Conservation (phyloP, 1,139 yeast species). For the Yamadazyma conglobata region DNA sequence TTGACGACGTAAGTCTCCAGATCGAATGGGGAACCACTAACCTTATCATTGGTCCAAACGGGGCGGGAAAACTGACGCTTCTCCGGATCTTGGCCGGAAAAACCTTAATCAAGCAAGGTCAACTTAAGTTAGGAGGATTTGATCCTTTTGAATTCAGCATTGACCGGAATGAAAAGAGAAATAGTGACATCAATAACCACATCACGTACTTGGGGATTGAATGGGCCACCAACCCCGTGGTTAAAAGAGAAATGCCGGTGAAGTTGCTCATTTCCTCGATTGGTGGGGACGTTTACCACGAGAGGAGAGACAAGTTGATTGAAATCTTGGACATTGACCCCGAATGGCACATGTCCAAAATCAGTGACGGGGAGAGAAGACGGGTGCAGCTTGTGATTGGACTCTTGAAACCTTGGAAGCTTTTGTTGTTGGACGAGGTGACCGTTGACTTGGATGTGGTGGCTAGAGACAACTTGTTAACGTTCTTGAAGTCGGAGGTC, state of each 20-base stretch:
- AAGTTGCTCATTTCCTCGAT: slow-evolving; percentile 71
- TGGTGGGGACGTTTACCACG: slow-evolving; percentile 74
- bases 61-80: slow-evolving; percentile 94
- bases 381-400: slow-evolving; percentile 96
- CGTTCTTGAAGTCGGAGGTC: slow-evolving; percentile 71
- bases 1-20: slow-evolving; percentile 56
- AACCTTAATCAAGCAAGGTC: slow-evolving; percentile 74
- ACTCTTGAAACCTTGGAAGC: slow-evolving; percentile 81
- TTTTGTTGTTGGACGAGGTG: slow-evolving; percentile 84
- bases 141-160: slow-evolving; percentile 82
- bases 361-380: slow-evolving; percentile 93
- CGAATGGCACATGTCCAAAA: slow-evolving; percentile 86
- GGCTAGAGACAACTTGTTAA: slow-evolving; percentile 71
- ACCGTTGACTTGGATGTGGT: slow-evolving; percentile 94
- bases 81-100: slow-evolving; percentile 86
- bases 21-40: slow-evolving; percentile 75
- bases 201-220: slow-evolving; percentile 90
- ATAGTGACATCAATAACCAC: slow-evolving; percentile 43
- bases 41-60: slow-evolving; percentile 86
- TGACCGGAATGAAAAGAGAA: slow-evolving; percentile 32
- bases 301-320: slow-evolving; percentile 72
- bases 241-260: slow-evolving; percentile 87
- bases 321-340: slow-evolving; percentile 80
- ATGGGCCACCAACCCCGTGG: slow-evolving; percentile 92
- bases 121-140: slow-evolving; percentile 65